Evolutionary conservation across 192 early-diverging fungal genomes (phyloP).

Genomic region (Glomus cerebriforme): DNA sequence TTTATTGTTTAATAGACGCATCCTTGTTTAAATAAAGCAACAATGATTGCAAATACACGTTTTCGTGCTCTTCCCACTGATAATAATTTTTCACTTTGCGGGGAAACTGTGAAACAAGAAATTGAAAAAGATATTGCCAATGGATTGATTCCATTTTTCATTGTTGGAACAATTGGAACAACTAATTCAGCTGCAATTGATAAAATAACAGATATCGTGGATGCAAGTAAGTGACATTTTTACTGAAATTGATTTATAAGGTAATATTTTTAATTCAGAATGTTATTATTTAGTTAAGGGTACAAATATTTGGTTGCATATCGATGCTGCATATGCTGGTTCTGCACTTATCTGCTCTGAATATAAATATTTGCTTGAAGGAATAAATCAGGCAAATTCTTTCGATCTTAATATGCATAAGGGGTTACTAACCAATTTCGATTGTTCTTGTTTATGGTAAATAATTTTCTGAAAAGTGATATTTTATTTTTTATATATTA

Average conservation of each 20-base stretch:
- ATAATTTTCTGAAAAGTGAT: not conserved
- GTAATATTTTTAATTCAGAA: not conserved
- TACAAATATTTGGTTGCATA: conserved; percentile 58
- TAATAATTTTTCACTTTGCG: conserved; percentile 41
- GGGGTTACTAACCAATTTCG: conserved; percentile 66
- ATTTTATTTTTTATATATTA: not conserved
- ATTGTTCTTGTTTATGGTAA: conserved; percentile 50
- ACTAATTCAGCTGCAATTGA: conserved; percentile 61
- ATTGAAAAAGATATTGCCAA: conserved; percentile 50
- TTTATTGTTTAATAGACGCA: conserved; percentile 45
- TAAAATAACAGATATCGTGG: conserved; percentile 54
- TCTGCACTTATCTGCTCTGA: conserved; percentile 59
- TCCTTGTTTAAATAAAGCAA: conserved; percentile 54
- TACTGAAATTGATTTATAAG: not conserved
- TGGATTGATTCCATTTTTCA: conserved; percentile 66
- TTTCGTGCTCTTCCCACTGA: conserved; percentile 45
- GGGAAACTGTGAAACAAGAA: conserved; percentile 44
- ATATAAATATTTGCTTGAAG: conserved; percentile 48
- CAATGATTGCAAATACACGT: conserved; percentile 50
- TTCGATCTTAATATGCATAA: conserved; percentile 67
- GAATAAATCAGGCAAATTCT: conserved; percentile 59
- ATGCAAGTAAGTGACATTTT: conserved; percentile 35
- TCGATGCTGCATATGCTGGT: conserved; percentile 71
- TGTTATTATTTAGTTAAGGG: conserved; percentile 16
- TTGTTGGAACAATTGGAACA: conserved; percentile 65